Evolutionary conservation across 208 protist genomes (phyloP), one percentile per base, ranked within the genome.

Genomic region (Leishmania amazonensis): DNA sequence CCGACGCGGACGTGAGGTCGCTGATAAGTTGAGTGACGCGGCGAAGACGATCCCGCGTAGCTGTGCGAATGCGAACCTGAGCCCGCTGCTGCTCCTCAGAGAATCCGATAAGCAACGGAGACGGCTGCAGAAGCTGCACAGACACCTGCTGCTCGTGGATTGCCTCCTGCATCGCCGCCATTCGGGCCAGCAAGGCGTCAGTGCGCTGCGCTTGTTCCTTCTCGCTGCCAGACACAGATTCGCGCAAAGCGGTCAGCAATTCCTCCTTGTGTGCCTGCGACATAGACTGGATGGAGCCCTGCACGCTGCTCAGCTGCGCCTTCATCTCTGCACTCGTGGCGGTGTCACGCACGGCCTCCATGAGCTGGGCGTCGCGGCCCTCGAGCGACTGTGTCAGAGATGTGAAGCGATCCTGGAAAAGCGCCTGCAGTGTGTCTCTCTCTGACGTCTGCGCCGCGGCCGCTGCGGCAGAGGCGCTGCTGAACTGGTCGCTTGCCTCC

Each of bases 111-210:
- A 86, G 64, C 5, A 72, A 49, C 1, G 68, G 72, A 15, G 79
- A 76, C 6, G 85, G 78, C 72, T 76, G 76, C 42, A 85, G 74
- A 21, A 75, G 65, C 75, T 86, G 78, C 51, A 88, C 73, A 9
- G 85, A 79, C 2, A 68, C 76, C 8, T 60, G 51, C 58, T 88
- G 85, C 53, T 77, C 74, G 2, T 77, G 71, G 64, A 88, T 57
- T 40, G 79, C 60, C 8, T 53, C 70, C 58, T 86, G 78, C 73
- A 88, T 81, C 68, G 65, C 76, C 45, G 53, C 71, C 28, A 87
- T 67, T 19, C 72, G 73, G 21, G 15, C 51, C 42, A 80, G 49
- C 35, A 87, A 19, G 24, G 75, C 73, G 62, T 81, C 79, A 7
- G 60, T 76, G 17, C 76, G 84, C 31, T 77, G 67, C 24, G 71